phyloP scores from a whole-genome alignment of 257 asterid genomes.

The Eustoma russellianum region DNA sequence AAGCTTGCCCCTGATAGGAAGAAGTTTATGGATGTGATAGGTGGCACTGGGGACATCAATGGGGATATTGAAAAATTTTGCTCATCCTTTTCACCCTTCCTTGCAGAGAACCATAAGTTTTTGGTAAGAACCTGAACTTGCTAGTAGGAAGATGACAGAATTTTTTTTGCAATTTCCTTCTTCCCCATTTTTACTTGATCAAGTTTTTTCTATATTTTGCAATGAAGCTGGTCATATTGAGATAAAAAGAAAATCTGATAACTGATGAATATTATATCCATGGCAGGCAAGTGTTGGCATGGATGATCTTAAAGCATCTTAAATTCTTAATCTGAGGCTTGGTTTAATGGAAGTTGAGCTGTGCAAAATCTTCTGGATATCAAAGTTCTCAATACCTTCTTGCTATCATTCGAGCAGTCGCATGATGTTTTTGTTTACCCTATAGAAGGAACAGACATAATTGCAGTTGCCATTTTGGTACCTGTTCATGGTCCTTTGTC shows the following conservation, averaged over 20 bases:
- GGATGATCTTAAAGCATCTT: constrained; percentile 91
- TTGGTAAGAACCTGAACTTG: constrained; percentile 42
- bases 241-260: not conserved
- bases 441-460: too few species aligned
- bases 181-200: not conserved
- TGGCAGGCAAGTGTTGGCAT: constrained; percentile 87
- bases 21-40: constrained; percentile 72
- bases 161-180: not conserved
- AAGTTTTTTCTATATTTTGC: not conserved
- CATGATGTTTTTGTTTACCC: too few species aligned
- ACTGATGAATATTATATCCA: constrained; percentile 9
- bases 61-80: constrained; percentile 73
- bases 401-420: too few species aligned
- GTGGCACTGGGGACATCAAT: constrained; percentile 59
- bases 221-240: not conserved
- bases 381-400: too few species aligned
- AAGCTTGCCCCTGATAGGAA: constrained; percentile 99
- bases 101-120: constrained; percentile 95
- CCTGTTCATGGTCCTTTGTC: too few species aligned
- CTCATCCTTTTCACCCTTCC: constrained; percentile 62
- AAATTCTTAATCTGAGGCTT: constrained; percentile 6
- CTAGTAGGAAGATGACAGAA: not conserved
- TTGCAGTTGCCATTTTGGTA: too few species aligned
- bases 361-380: too few species aligned
- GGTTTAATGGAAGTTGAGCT: too few species aligned